Conservation (phyloP, 2,329 filamentous ascomycete genomes). For the Aspergillus viridinutans region DNA sequence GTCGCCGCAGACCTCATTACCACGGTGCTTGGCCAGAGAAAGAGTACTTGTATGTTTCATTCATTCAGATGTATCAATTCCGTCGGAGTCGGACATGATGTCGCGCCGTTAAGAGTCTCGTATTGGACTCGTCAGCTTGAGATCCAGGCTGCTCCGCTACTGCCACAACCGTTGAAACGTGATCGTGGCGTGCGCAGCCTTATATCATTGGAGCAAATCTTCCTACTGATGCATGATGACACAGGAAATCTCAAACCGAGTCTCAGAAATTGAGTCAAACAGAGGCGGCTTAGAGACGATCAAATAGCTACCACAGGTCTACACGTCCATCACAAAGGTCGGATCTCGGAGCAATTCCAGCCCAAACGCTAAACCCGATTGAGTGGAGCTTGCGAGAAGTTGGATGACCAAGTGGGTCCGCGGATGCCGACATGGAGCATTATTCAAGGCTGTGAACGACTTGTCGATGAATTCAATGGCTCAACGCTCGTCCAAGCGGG, state of each 20-base stretch:
- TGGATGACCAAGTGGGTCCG: not conserved
- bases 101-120: not conserved
- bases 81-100: not conserved
- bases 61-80: not conserved
- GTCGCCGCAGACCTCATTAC: not conserved
- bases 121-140: not conserved
- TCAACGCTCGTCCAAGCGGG: not conserved
- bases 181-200: not conserved
- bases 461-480: not conserved
- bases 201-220: not conserved
- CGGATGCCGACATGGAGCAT: not conserved
- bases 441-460: not conserved
- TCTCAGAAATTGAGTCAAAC: not conserved
- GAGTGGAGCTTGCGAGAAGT: conserved; percentile 24
- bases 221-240: not conserved
- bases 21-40: not conserved
- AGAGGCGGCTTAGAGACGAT: not conserved
- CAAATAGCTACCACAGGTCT: not conserved
- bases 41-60: not conserved
- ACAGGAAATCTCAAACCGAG: not conserved
- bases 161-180: not conserved
- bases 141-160: not conserved
- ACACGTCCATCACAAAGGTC: not conserved
- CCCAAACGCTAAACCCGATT: conserved; percentile 22
- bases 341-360: not conserved